phyloP scores from a whole-genome alignment of 1,284 basidiomycete genomes.

The Malassezia globosa region DNA sequence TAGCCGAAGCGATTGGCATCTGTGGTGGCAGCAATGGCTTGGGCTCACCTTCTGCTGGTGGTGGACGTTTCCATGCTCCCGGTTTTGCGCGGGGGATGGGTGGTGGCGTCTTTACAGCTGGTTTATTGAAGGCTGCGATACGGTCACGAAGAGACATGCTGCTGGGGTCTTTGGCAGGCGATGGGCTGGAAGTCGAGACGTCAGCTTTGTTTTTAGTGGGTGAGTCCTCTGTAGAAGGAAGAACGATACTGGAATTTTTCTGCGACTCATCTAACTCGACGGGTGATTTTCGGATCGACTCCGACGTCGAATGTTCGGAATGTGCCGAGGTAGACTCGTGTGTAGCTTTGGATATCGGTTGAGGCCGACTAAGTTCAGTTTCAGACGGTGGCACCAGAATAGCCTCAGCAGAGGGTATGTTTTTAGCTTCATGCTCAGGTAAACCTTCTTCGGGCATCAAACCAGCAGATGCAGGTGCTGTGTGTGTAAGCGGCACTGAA shows the following conservation, averaged over 20 bases:
- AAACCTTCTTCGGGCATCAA: too few species aligned
- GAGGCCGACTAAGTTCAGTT: too few species aligned
- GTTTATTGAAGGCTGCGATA: slow-evolving; percentile 45
- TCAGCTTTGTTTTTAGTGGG: too few species aligned
- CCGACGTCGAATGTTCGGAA: too few species aligned
- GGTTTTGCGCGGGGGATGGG: slow-evolving; percentile 37
- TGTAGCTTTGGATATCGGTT: too few species aligned
- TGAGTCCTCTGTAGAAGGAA: neutral
- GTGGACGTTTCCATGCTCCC: slow-evolving; percentile 40
- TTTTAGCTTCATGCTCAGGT: too few species aligned
- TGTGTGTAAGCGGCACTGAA: too few species aligned
- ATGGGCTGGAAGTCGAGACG: neutral
- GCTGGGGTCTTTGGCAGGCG: slow-evolving; percentile 19
- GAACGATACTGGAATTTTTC: neutral
- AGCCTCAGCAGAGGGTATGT: too few species aligned
- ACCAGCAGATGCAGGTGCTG: too few species aligned
- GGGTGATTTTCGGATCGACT: too few species aligned
- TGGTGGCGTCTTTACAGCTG: slow-evolving; percentile 25
- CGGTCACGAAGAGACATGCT: slow-evolving; percentile 40
- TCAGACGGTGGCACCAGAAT: too few species aligned
- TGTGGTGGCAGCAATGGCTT: slow-evolving; percentile 31
- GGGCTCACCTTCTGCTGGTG: slow-evolving; percentile 21
- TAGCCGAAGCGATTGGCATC: slow-evolving; percentile 3
- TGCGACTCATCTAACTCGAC: neutral
- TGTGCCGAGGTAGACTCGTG: too few species aligned